Conservation (phyloP, 2,329 filamentous ascomycete species). For the Diaporthe sp. region DNA sequence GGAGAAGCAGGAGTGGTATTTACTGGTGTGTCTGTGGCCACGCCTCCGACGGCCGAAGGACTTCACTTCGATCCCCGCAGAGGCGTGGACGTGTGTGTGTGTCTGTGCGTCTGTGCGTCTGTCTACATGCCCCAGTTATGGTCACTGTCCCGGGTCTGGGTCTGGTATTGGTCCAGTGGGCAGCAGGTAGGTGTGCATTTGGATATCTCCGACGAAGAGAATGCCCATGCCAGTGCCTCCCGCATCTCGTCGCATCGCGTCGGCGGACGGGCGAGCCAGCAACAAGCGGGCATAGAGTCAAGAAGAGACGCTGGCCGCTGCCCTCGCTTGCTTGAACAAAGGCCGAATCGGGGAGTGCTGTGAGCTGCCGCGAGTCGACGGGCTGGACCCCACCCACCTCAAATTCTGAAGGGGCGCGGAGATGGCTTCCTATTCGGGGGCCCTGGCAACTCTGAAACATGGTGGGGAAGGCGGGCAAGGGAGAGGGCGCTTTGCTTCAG, state of each 20-base stretch:
- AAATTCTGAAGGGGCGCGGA: constrained; percentile 42
- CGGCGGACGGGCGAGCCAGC: constrained; percentile 19
- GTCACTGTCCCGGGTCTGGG: background rate
- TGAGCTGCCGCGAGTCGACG: constrained; percentile 35
- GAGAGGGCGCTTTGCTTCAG: constrained; percentile 61
- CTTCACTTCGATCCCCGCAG: background rate
- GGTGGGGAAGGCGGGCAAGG: constrained; percentile 49
- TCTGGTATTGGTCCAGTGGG: background rate
- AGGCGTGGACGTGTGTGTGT: background rate
- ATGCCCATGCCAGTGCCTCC: background rate
- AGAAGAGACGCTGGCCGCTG: constrained; percentile 8
- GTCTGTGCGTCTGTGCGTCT: background rate
- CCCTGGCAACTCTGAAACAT: constrained; percentile 62
- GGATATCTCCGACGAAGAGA: background rate
- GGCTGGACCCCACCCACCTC: constrained; percentile 43
- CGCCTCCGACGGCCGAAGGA: background rate
- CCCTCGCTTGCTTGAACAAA: constrained; percentile 23
- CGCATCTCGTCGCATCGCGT: constrained; percentile 18
- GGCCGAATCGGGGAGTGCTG: constrained; percentile 38
- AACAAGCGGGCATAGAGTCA: background rate
- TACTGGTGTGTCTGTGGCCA: background rate
- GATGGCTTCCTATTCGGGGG: constrained; percentile 16
- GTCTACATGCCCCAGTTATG: background rate
- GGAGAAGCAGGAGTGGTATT: background rate
- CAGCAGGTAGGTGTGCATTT: background rate